These are phyloP conservation scores for Cucurbita ficifolia DNA, from an alignment of 306 rosid genomes.

Conservation along the genomic window DNA sequence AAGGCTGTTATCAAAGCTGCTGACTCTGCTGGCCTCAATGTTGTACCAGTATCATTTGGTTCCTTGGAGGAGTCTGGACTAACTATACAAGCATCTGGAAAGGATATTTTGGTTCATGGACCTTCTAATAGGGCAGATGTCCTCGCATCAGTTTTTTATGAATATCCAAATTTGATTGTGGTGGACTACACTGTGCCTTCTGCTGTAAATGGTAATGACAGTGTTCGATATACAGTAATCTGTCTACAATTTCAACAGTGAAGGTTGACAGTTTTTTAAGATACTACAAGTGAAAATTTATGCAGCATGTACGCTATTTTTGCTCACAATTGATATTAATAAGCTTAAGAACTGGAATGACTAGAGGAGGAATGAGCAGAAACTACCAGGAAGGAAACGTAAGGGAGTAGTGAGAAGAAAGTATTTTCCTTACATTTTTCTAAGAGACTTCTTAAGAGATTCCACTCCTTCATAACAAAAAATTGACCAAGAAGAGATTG, in stretches of 20 bases:
- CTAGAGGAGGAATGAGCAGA: neutral
- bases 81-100: conserved; percentile 44
- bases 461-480: neutral
- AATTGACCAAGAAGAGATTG: neutral
- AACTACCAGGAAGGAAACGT: neutral
- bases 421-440: neutral
- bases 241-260: neutral
- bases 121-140: conserved; percentile 53
- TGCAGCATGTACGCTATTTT: neutral
- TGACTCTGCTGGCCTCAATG: conserved; percentile 62
- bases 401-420: neutral
- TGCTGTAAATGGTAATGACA: conserved; percentile 66
- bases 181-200: conserved; percentile 78
- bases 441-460: neutral
- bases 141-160: conserved; percentile 41
- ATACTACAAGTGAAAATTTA: neutral
- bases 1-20: conserved; percentile 68
- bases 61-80: conserved; percentile 45
- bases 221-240: neutral
- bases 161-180: conserved; percentile 61
- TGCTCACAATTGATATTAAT: neutral
- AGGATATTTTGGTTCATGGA: conserved; percentile 60
- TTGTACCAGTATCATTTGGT: conserved; percentile 83
- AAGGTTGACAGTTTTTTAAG: neutral
- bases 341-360: neutral